Base-by-base conservation (phyloP, 208 protist genomes). In the Crithidia acanthocephali region DNA sequence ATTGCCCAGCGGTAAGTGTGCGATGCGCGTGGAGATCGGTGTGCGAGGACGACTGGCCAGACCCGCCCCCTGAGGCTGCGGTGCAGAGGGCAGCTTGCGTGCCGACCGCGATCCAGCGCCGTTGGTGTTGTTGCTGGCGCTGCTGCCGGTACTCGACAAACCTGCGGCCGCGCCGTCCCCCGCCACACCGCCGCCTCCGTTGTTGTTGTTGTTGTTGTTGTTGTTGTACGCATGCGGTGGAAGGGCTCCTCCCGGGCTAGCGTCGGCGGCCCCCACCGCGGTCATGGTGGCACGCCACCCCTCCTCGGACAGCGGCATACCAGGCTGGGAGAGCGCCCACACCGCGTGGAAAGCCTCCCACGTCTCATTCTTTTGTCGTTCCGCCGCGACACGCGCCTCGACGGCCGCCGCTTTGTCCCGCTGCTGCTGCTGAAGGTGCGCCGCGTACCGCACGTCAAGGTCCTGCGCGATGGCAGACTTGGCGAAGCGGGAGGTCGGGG, bases 291-390 rank as follows among this genome's bases (percentile, higher is more conserved):
- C 67, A 57, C 35, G 45, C 51, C 78, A 79, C 20, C 61, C 70
- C n/a, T 83, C 80, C 22, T 71, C 74, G 35, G 83, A 90, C 23
- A 92, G 75, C 32, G 90, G 87, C 83, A 89, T 84, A 25, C 80
- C 81, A 18, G 65, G 70, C 40, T 84, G 74, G 28, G 84, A 88
- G 30, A 92, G 74, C 0, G 67, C 63, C 84, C 84, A 95, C 23
- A 85, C 53, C 8, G 79, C 72, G 69, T 95, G 90, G 58, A 95
- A 88, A 10, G 79, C 81, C 22, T 68, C 30, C 64, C 79, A 74
- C 22, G 47, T 69, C 22, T 80, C 72, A 20, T 78, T 58, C 40
- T 61, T 27, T 53, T 20, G 59, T 28, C 40, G 57, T 72, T 56
- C 62, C 56, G 30, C 63, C 16, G 58, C 68, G 1, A 11, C 70